Evolutionary conservation across 164 flowering plant genomes (phyloP).

Genomic region (Tinospora cordifolia): DNA sequence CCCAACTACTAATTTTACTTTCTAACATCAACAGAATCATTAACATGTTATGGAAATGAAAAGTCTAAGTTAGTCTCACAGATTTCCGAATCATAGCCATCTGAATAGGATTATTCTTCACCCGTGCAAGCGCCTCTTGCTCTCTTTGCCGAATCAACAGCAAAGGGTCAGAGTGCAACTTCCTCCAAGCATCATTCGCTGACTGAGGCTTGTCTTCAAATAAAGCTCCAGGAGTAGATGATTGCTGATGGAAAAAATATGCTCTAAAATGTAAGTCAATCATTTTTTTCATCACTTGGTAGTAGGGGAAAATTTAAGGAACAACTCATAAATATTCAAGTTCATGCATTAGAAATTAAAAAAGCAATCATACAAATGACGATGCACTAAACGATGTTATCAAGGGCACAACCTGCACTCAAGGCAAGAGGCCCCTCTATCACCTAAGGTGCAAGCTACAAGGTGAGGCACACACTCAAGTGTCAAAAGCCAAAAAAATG

Average conservation of each 20-base stretch:
- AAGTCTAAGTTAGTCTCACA: constrained; percentile 35
- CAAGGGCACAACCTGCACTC: no score
- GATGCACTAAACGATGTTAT: no score
- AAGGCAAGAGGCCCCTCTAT: no score
- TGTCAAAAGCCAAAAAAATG: no score
- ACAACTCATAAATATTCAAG: neutral
- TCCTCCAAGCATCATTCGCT: constrained; percentile 95
- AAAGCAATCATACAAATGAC: neutral
- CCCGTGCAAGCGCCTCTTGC: constrained; percentile 81
- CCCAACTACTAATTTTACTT: neutral
- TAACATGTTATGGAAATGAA: neutral
- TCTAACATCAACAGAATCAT: neutral
- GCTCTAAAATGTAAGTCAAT: neutral
- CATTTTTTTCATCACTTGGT: neutral
- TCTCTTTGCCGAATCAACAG: constrained; percentile 85
- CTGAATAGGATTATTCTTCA: constrained; percentile 87
- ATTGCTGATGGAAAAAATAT: constrained; percentile 23
- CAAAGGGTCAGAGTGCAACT: constrained; percentile 91
- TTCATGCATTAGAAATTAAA: neutral
- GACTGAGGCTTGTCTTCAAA: constrained; percentile 93
- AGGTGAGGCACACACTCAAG: no score
- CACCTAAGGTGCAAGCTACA: no score
- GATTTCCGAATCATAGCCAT: constrained; percentile 92
- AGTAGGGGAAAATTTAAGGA: no score
- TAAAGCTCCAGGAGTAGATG: constrained; percentile 69